phyloP scores from a whole-genome alignment of 2,329 filamentous ascomycete species.

The Ceratocystiopsis sp. region DNA sequence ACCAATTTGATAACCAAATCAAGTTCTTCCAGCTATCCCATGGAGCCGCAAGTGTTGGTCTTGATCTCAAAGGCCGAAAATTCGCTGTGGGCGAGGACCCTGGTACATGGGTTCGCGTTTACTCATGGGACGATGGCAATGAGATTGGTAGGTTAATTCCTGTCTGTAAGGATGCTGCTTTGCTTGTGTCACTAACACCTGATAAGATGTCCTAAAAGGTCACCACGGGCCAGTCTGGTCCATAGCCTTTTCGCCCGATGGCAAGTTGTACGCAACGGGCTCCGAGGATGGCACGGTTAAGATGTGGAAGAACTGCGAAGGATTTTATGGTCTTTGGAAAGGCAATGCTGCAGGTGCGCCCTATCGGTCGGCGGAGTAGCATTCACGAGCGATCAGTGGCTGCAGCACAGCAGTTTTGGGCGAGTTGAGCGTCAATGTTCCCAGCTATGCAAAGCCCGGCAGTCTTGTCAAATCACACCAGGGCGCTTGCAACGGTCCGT shows the following conservation, averaged over 20 bases:
- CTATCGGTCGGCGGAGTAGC: conserved; percentile 22
- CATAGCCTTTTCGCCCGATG: conserved; percentile 83
- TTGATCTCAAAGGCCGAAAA: conserved; percentile 66
- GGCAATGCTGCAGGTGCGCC: conserved; percentile 19
- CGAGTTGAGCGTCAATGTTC: no score
- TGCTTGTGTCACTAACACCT: not conserved
- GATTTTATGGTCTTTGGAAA: conserved; percentile 47
- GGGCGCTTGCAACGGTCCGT: no score
- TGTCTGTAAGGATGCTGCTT: no score
- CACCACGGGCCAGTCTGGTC: conserved; percentile 98
- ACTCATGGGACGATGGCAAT: conserved; percentile 67
- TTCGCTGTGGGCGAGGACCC: conserved; percentile 81
- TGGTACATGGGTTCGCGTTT: conserved; percentile 93
- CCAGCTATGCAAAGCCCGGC: not conserved
- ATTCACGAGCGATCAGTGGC: conserved; percentile 6
- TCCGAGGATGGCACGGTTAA: conserved; percentile 98
- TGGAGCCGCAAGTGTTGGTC: conserved; percentile 76
- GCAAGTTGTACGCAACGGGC: conserved; percentile 87
- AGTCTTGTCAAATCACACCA: not conserved
- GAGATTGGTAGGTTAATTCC: conserved; percentile 46
- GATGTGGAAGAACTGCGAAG: conserved; percentile 59
- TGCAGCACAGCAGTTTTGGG: no score
- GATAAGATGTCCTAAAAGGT: conserved; percentile 74
- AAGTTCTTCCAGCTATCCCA: conserved; percentile 69
- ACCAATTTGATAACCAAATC: conserved; percentile 49